Evolutionary conservation across 495 filamentous ascomycete genomes (phyloP).

Genomic region (Podospora pseudopauciseta): DNA sequence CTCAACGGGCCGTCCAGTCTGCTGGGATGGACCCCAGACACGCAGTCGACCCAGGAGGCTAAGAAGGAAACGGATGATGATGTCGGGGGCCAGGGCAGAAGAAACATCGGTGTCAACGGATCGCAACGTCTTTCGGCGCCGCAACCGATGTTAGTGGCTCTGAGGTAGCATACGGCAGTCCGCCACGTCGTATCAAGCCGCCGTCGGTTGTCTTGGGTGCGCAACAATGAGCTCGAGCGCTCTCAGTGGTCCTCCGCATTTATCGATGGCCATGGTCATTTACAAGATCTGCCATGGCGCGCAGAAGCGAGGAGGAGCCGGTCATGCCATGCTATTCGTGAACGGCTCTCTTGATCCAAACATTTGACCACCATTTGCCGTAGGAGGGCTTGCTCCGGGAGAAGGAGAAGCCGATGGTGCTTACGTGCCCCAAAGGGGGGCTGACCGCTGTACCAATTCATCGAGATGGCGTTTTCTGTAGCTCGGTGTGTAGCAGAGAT

Average conservation of each 20-base stretch:
- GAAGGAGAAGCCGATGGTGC: constrained; percentile 3
- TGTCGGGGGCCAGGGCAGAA: neutral
- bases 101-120: neutral
- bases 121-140: neutral
- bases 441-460: neutral
- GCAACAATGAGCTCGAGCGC: neutral
- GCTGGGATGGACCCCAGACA: neutral
- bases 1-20: neutral
- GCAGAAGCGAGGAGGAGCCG: neutral
- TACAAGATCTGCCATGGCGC: neutral
- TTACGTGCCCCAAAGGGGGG: neutral
- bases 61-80: neutral
- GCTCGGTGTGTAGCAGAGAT: neutral
- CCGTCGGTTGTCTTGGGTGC: neutral
- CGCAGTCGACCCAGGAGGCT: neutral
- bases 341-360: neutral
- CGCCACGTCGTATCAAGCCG: neutral
- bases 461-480: neutral
- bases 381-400: neutral
- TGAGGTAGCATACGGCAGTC: neutral
- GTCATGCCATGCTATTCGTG: neutral
- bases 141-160: neutral
- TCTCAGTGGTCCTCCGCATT: neutral
- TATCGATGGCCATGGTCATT: neutral
- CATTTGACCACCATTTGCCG: neutral